Evolutionary conservation across 345 rosid species (phyloP).

Genomic region (Boechera divaricarpa): DNA sequence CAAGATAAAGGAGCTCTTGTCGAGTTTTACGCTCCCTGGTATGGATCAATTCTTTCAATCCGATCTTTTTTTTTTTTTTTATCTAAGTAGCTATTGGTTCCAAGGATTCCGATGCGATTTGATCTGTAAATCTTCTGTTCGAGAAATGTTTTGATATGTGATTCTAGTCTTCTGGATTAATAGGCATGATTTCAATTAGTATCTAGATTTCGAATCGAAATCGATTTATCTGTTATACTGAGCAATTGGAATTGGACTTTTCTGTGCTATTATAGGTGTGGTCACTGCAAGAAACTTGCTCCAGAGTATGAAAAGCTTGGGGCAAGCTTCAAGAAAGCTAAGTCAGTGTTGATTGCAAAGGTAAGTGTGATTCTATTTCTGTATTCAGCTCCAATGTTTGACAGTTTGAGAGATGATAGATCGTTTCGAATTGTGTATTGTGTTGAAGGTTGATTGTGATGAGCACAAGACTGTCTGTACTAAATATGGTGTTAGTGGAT

Average conservation of each 20-base stretch:
- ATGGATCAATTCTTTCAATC: constrained; percentile 26
- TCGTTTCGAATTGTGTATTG: constrained; percentile 36
- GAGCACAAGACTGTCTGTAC: constrained; percentile 89
- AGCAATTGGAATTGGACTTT: background rate
- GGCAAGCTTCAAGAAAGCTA: constrained; percentile 85
- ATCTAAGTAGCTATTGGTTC: background rate
- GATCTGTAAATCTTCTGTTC: constrained; percentile 10
- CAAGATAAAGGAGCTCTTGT: constrained; percentile 91
- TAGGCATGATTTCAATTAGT: background rate
- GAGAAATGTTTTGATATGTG: constrained; percentile 24
- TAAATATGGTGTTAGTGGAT: constrained; percentile 92
- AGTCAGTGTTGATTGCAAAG: constrained; percentile 92
- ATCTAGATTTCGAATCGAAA: background rate
- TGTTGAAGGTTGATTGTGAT: constrained; percentile 92
- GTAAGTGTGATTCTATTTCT: constrained; percentile 46
- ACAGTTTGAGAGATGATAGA: background rate
- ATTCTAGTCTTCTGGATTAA: background rate
- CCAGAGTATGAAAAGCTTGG: constrained; percentile 96
- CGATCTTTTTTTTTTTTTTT: background rate
- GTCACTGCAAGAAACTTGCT: constrained; percentile 99
- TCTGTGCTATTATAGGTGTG: constrained; percentile 66
- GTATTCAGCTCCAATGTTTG: constrained; percentile 16
- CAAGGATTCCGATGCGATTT: background rate
- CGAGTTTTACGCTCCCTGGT: constrained; percentile 99
- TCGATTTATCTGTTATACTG: background rate